Evolutionary conservation across 2,329 filamentous ascomycete genomes (phyloP).

Genomic region (Calonectria honghensis): DNA sequence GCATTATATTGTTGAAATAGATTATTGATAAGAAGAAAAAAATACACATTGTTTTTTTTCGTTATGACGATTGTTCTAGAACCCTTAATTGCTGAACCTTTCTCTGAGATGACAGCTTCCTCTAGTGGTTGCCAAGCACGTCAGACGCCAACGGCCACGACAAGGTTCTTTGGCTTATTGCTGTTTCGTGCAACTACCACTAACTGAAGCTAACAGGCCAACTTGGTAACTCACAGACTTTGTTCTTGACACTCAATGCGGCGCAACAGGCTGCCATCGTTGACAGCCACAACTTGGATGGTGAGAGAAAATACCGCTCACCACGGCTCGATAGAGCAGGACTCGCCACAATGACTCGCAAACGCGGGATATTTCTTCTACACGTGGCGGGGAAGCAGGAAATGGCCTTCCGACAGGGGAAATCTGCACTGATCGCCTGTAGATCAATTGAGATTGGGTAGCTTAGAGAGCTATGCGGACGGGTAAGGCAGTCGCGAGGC

Average conservation of each 20-base stretch:
- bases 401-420: background rate
- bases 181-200: background rate
- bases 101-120: too few relatives aligned
- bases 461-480: background rate
- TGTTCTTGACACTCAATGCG: background rate
- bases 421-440: background rate
- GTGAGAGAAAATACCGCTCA: slow-evolving; percentile 5
- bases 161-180: background rate
- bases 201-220: background rate
- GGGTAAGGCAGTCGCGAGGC: background rate
- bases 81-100: background rate
- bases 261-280: slow-evolving; percentile 13
- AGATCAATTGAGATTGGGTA: background rate
- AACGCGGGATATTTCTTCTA: background rate
- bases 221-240: background rate
- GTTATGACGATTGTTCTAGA: background rate
- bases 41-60: background rate
- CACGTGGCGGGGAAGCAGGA: background rate
- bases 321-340: background rate
- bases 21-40: too few relatives aligned
- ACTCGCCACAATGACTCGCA: background rate
- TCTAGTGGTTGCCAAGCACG: background rate
- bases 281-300: slow-evolving; percentile 2
- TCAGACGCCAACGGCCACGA: slow-evolving; percentile 6
- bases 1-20: background rate